Conservation (phyloP, 2,329 filamentous ascomycete genomes). For the Aspergillus sp. region DNA sequence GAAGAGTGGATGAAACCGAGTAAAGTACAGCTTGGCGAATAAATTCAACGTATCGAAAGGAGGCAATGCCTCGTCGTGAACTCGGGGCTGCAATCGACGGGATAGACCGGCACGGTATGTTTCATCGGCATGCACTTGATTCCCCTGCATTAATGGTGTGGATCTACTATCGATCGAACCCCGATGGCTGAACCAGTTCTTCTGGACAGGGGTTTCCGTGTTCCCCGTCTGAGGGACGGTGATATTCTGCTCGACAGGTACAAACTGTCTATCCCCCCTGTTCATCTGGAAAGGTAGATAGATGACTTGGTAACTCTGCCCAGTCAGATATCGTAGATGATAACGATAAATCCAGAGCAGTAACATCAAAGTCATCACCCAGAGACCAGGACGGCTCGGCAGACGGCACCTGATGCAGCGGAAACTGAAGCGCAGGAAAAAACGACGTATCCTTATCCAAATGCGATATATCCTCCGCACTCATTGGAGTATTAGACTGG, state of each 20-base stretch:
- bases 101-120: constrained; percentile 10
- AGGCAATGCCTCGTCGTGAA: constrained; percentile 9
- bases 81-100: constrained; percentile 8
- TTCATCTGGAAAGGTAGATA: constrained; percentile 1
- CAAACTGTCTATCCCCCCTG: constrained; percentile 1
- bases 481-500: too few species aligned
- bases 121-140: constrained; percentile 10
- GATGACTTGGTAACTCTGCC: too few species aligned
- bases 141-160: constrained; percentile 15
- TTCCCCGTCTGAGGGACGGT: background rate
- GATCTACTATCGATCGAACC: constrained; percentile 10
- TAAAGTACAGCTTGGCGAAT: constrained; percentile 19
- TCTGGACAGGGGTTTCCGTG: constrained; percentile 9
- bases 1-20: constrained; percentile 15
- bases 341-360: constrained; percentile 12
- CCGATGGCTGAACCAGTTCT: constrained; percentile 8
- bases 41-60: constrained; percentile 14
- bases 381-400: constrained; percentile 15
- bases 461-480: too few species aligned
- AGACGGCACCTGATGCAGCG: background rate
- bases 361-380: constrained; percentile 16
- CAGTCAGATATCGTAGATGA: background rate
- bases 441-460: too few species aligned
- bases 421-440: too few species aligned
- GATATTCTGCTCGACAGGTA: background rate